These are phyloP conservation scores for Theobroma cacao DNA, from an alignment of 345 rosid species.

Conservation along the genomic window DNA sequence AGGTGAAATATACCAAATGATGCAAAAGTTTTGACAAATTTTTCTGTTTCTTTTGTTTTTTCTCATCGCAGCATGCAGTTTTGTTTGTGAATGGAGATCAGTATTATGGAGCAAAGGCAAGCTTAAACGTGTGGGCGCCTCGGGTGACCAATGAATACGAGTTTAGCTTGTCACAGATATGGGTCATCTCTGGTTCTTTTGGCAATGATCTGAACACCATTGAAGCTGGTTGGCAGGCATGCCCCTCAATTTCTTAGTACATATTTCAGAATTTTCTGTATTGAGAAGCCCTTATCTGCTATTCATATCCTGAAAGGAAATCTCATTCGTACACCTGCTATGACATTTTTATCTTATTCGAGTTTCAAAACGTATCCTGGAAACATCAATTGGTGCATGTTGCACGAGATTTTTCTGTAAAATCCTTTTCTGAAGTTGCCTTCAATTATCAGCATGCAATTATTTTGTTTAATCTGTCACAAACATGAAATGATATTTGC, in stretches of 20 bases:
- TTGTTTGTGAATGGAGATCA: slow-evolving; percentile 85
- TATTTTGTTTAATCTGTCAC: not conserved
- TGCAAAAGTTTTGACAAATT: not conserved
- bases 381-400: not conserved
- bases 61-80: slow-evolving; percentile 80
- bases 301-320: not conserved
- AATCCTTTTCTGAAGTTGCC: not conserved
- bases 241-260: not conserved
- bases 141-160: slow-evolving; percentile 68
- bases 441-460: not conserved
- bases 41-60: not conserved
- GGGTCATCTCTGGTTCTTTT: slow-evolving; percentile 97
- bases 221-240: slow-evolving; percentile 99
- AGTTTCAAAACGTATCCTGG: not conserved
- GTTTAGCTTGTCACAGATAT: slow-evolving; percentile 89
- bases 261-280: not conserved
- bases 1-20: not conserved
- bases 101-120: slow-evolving; percentile 93
- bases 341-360: not conserved
- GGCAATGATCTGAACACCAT: slow-evolving; percentile 92
- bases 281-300: not conserved
- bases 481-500: not conserved
- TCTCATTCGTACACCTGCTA: not conserved
- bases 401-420: not conserved
- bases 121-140: slow-evolving; percentile 92